Evolutionary conservation across 345 rosid species (phyloP), one percentile per base, ranked within the genome.

Genomic region (Camelina sativa): DNA sequence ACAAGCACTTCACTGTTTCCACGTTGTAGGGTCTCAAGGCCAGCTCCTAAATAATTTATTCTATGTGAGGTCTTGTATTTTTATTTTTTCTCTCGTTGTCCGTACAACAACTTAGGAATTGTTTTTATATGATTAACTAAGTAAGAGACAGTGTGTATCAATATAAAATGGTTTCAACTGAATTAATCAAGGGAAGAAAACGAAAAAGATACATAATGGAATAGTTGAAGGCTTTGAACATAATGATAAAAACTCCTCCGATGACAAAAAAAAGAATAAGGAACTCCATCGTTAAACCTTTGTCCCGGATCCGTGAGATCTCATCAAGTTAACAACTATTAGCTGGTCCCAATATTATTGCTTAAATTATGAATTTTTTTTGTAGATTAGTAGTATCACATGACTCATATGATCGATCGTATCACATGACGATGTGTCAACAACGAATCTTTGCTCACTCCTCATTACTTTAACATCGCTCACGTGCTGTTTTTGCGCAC

Each of bases 11-110:
- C 63, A 67, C 40, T 67, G 30, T 9, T 8, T 30, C 34, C 79
- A 75, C 73, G 73, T 67, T 75, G 68, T 75, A 75, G 68, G 79
- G 73, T 75, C 68, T 28, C 30, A 28, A 67, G 28, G 46, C 79
- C 73, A 67, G 68, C 47, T 67, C 73, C 73, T 48, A 37, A 2
- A 37, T 40, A 5, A 17, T 67, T 47, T 12, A n/a, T n/a, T 47
- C 23, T 59, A 19, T 20, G 8, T 65, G 50, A 47, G 51, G 7
- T 15, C 17, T 17, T 46, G 25, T 2, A 30, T 10, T 2, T 23
- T 25, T 25, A 25, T 25, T 25, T 8, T 8, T 32, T 9, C 5
- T 28, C 30, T 28, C 30, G 30, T 4, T 28, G 30, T 28, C 30
- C 30, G 30, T 28, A 28, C 30, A 28, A 3, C 28, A 23, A 4